phyloP scores from a whole-genome alignment of 2,329 filamentous ascomycete genomes.

The Beauveria sp. region DNA sequence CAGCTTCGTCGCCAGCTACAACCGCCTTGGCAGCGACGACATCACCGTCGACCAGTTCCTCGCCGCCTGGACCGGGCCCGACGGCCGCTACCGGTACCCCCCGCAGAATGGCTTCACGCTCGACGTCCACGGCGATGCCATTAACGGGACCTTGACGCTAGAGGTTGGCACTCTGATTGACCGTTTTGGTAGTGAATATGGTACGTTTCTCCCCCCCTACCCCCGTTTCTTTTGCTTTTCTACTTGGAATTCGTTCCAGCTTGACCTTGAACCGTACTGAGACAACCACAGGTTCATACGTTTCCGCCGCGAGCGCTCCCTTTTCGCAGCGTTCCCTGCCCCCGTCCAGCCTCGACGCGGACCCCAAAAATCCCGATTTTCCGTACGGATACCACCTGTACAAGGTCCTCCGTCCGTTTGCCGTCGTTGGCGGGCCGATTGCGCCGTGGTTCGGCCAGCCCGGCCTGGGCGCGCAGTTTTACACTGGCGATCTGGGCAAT shows the following conservation, averaged over 20 bases:
- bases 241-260: not conserved
- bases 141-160: slow-evolving; percentile 34
- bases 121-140: slow-evolving; percentile 25
- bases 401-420: slow-evolving; percentile 31
- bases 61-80: slow-evolving; percentile 23
- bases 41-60: slow-evolving; percentile 28
- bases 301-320: slow-evolving; percentile 36
- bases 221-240: not conserved
- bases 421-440: slow-evolving; percentile 36
- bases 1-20: slow-evolving; percentile 24
- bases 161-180: slow-evolving; percentile 35
- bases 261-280: not conserved
- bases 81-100: slow-evolving; percentile 30
- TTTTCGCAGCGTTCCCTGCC: slow-evolving; percentile 40
- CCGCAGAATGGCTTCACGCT: slow-evolving; percentile 33
- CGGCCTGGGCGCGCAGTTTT: slow-evolving; percentile 32
- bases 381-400: slow-evolving; percentile 45
- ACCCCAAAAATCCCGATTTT: slow-evolving; percentile 22
- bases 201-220: slow-evolving; percentile 15
- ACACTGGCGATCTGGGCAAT: slow-evolving; percentile 21
- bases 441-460: slow-evolving; percentile 44
- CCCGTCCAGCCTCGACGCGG: slow-evolving; percentile 35
- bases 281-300: slow-evolving; percentile 22
- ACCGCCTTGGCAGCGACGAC: slow-evolving; percentile 28
- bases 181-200: slow-evolving; percentile 39